Evolutionary conservation across 768 basidiomycete genomes (phyloP).

Genomic region (Tricholoma flavovirens): DNA sequence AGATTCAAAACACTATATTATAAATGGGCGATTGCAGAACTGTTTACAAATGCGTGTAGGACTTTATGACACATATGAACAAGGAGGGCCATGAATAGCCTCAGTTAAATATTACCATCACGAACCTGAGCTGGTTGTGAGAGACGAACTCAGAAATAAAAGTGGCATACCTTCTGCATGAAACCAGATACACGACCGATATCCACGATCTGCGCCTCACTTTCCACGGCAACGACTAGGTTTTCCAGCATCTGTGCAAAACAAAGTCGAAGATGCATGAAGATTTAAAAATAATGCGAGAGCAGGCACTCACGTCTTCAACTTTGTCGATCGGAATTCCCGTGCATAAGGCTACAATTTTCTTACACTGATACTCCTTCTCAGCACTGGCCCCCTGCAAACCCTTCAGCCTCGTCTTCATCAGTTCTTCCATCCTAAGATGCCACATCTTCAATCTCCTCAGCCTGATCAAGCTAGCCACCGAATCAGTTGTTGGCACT

Average conservation of each 20-base stretch:
- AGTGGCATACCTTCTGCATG: conserved; percentile 70
- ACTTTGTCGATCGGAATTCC: conserved; percentile 84
- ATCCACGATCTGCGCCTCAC: conserved; percentile 77
- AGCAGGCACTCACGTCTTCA: conserved; percentile 63
- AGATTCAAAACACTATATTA: conserved; percentile 9
- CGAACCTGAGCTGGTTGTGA: conserved; percentile 36
- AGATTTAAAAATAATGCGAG: not conserved
- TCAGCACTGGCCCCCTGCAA: conserved; percentile 79
- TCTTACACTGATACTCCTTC: conserved; percentile 89
- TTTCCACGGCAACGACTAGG: conserved; percentile 82
- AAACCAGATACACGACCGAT: conserved; percentile 84
- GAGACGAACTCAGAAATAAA: not conserved
- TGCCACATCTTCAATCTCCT: conserved; percentile 83
- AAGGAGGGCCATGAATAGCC: conserved; percentile 7
- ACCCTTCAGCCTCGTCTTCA: conserved; percentile 60
- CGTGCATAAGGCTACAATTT: conserved; percentile 84
- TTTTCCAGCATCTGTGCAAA: conserved; percentile 69
- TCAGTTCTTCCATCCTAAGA: conserved; percentile 65
- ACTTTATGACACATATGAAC: conserved; percentile 13
- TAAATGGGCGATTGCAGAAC: conserved; percentile 16
- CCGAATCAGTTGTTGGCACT: conserved; percentile 54
- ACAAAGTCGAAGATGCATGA: conserved; percentile 4
- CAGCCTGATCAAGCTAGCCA: conserved; percentile 60
- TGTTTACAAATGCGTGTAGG: conserved; percentile 27
- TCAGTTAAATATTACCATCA: conserved; percentile 50